Conservation (phyloP, 257 asterid species). For the Solanum chmielewskii region DNA sequence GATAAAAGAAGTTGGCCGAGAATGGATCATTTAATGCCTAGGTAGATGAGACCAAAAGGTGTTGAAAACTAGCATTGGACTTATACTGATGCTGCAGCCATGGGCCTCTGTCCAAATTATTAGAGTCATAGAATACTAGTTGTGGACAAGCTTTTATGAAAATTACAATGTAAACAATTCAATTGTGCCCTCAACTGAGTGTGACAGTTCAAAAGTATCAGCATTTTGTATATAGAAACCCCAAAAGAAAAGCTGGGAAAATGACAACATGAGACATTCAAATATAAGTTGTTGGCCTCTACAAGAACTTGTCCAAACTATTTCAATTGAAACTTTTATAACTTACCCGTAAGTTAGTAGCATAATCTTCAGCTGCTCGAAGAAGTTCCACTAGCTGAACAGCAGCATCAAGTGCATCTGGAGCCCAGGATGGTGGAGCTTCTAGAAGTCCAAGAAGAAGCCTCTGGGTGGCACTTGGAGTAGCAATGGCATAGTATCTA, state of each 20-base stretch:
- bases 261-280: neutral
- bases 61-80: neutral
- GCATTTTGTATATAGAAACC: neutral
- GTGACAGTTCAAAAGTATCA: neutral
- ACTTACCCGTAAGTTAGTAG: conserved; percentile 82
- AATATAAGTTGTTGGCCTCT: conserved; percentile 33
- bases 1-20: neutral
- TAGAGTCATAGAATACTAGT: neutral
- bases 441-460: conserved; percentile 95
- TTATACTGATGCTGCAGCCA: neutral
- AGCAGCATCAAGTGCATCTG: conserved; percentile 99
- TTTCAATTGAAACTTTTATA: neutral
- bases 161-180: neutral
- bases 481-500: conserved; percentile 95
- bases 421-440: conserved; percentile 99
- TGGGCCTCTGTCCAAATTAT: neutral
- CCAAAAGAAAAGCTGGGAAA: neutral
- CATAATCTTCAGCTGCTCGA: conserved; percentile 98
- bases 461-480: conserved; percentile 99
- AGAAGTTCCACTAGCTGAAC: conserved; percentile 97
- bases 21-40: neutral
- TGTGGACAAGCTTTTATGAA: neutral
- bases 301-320: conserved; percentile 4
- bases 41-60: neutral
- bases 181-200: neutral